A percentile compares a stretch with the other conserved stretches of the same genome.
These are phyloP conservation scores for Panaeolus papilionaceus DNA, from an alignment of 768 basidiomycete species.

Conservation along the genomic window DNA sequence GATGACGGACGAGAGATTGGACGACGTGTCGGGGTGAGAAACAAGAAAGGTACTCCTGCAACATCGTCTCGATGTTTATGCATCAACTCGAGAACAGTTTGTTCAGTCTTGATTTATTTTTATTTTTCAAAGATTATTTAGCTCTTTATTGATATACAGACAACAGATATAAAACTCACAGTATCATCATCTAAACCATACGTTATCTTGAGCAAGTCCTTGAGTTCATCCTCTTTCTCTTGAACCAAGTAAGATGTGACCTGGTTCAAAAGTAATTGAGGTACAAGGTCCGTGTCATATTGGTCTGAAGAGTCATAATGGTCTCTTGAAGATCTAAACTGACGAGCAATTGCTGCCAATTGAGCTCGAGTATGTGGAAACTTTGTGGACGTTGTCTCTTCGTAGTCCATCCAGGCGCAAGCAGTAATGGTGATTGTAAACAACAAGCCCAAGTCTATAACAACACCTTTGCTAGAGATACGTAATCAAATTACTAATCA, in stretches of 20 bases:
- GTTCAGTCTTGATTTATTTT: slow-evolving; percentile 64
- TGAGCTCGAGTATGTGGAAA: slow-evolving; percentile 88
- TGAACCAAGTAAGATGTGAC: slow-evolving; percentile 76
- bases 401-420: neutral
- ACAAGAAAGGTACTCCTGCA: slow-evolving; percentile 82
- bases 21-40: slow-evolving; percentile 79
- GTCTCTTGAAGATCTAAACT: slow-evolving; percentile 55
- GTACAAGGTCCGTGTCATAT: slow-evolving; percentile 48
- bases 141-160: neutral
- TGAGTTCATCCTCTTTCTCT: slow-evolving; percentile 90
- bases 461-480: neutral
- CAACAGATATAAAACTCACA: slow-evolving; percentile 46
- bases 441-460: neutral
- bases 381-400: slow-evolving; percentile 32
- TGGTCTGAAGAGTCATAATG: slow-evolving; percentile 43
- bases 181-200: slow-evolving; percentile 74
- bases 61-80: slow-evolving; percentile 91
- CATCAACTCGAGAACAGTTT: slow-evolving; percentile 93
- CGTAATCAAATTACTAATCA: slow-evolving; percentile 8
- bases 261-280: slow-evolving; percentile 65
- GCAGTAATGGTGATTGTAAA: neutral
- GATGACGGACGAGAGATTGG: slow-evolving; percentile 85
- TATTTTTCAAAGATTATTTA: neutral
- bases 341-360: slow-evolving; percentile 74
- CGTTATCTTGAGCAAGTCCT: slow-evolving; percentile 70